A percentile compares a stretch with the other conserved stretches of the same genome.
These are phyloP conservation scores for Pythium rishiriense DNA, from an alignment of 352 stramenopile genomes.

Conservation along the genomic window DNA sequence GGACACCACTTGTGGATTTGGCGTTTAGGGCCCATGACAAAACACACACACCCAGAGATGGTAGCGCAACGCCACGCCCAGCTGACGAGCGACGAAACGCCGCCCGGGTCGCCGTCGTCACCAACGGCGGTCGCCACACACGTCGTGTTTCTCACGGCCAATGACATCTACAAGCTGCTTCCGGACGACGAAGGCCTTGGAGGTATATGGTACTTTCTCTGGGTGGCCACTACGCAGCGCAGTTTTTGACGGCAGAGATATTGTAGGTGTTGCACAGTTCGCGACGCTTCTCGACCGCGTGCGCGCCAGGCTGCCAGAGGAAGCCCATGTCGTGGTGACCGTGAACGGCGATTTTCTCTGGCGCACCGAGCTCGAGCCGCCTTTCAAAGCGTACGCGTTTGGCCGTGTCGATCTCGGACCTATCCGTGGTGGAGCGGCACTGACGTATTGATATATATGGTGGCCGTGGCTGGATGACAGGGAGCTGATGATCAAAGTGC, in stretches of 20 bases:
- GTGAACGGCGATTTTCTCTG: slow-evolving; percentile 40
- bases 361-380: slow-evolving; percentile 20
- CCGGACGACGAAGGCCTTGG: slow-evolving; percentile 18
- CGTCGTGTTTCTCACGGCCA: slow-evolving; percentile 23
- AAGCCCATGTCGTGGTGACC: slow-evolving; percentile 26
- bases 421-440: no score
- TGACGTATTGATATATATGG: slow-evolving; percentile 1
- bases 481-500: slow-evolving; percentile 70
- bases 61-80: neutral
- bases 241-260: neutral
- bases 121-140: no score
- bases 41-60: neutral
- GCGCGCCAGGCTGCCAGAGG: neutral
- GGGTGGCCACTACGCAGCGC: neutral
- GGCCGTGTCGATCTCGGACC: neutral
- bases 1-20: neutral
- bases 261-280: slow-evolving; percentile 18
- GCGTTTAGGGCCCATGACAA: neutral
- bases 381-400: slow-evolving; percentile 30
- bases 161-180: slow-evolving; percentile 27
- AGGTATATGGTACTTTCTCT: slow-evolving; percentile 2
- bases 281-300: slow-evolving; percentile 22
- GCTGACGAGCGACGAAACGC: neutral
- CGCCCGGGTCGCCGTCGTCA: neutral
- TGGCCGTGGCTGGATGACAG: slow-evolving; percentile 22